These are phyloP conservation scores for Butyriboletus appendiculatus DNA, from an alignment of 1,284 basidiomycete genomes.

Conservation along the genomic window DNA sequence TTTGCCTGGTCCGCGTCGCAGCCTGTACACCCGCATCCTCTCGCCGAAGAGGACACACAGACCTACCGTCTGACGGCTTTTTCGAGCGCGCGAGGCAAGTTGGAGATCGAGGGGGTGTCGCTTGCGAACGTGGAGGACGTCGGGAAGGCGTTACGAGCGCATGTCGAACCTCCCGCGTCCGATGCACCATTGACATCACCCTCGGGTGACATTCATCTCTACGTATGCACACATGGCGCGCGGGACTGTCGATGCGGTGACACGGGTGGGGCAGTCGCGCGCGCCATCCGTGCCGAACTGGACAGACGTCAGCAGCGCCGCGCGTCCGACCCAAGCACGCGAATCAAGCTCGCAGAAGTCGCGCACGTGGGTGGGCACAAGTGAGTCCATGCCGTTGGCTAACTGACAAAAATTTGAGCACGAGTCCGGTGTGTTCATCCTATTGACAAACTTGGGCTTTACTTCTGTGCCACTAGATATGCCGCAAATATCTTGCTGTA, in stretches of 20 bases:
- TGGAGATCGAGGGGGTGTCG: slow-evolving; percentile 51
- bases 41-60: slow-evolving; percentile 16
- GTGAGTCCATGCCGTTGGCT: slow-evolving; percentile 44
- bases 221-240: slow-evolving; percentile 72
- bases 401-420: not conserved
- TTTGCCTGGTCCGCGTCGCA: slow-evolving; percentile 51
- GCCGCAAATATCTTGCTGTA: slow-evolving; percentile 79
- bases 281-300: slow-evolving; percentile 45
- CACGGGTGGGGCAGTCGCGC: slow-evolving; percentile 53
- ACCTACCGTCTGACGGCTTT: slow-evolving; percentile 50
- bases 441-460: slow-evolving; percentile 3
- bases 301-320: slow-evolving; percentile 29
- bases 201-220: slow-evolving; percentile 49
- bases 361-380: slow-evolving; percentile 86
- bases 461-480: slow-evolving; percentile 47
- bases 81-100: slow-evolving; percentile 42
- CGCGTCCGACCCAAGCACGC: slow-evolving; percentile 25
- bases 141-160: slow-evolving; percentile 38
- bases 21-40: slow-evolving; percentile 4
- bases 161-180: slow-evolving; percentile 24
- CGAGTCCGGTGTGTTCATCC: not conserved
- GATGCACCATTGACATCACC: not conserved
- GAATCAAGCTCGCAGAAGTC: slow-evolving; percentile 59
- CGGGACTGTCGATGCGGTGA: slow-evolving; percentile 78
- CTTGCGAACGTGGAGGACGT: slow-evolving; percentile 51